Evolutionary conservation across 768 basidiomycete genomes (phyloP), one percentile per base, ranked within the genome.

Genomic region (Asterophora parasitica): DNA sequence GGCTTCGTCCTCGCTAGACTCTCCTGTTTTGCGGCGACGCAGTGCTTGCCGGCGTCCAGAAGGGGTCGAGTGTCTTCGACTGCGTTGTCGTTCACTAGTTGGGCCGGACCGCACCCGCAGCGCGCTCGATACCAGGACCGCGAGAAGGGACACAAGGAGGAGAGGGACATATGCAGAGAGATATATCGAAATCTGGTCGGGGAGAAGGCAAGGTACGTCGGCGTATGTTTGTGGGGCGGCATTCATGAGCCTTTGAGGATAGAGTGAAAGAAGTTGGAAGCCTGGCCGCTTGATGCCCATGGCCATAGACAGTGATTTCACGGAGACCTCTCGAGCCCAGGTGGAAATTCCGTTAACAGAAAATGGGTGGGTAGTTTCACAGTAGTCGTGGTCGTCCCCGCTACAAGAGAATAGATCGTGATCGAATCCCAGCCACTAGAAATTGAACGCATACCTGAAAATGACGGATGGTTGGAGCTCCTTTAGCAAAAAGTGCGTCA

Each of bases 341-440:
- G 62, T 56, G 13, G 53, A 28, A 30, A 57, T 57, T 28, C 51
- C 55, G 30, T 50, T 50, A n/a, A 50, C 51, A 44, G 46, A 39
- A 42, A 46, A 52, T 52, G 44, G 64, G 61, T 53, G 66, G 55
- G 62, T 70, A 59, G 83, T 81, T 69, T 89, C 89, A 65, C 95
- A 98, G 54, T 94, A 92, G 58, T 97, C 95, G 62, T 96, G 93
- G 60, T 97, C 93, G 64, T 97, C 92, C 4, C 91, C 95, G 55
- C 89, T 92, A 50, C 34, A 44, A 40, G 48, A 39, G 54, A 55
- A 20, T 13, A 27, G 42, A 23, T 26, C 19, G 38, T 16, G 20
- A 44, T 19, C 2, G 23, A 17, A 26, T 12, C 9, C 4, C 19
- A 27, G 4, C 10, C 2, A 48, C 9, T 10, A n/a, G 12, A 16